Conservation (phyloP, 2,329 filamentous ascomycete genomes). For the Dactylellina parvicollis region DNA sequence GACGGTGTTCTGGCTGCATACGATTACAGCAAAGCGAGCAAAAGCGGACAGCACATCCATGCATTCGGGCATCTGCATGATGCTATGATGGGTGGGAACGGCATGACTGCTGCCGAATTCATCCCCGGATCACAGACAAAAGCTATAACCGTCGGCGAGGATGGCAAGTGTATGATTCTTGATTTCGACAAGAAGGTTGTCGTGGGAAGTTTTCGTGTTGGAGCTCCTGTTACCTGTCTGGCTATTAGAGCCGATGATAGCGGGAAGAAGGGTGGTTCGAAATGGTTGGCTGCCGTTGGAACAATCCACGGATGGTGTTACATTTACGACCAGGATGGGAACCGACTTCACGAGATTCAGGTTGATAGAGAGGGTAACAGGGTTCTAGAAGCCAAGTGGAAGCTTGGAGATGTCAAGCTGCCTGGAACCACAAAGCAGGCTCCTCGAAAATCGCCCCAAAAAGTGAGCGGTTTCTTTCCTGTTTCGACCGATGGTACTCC, state of each 20-base stretch:
- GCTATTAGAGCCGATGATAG: constrained; percentile 53
- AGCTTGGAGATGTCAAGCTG: constrained; percentile 51
- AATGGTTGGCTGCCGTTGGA: constrained; percentile 57
- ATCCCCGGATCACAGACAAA: constrained; percentile 56
- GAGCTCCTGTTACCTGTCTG: constrained; percentile 56
- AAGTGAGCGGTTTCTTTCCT: constrained; percentile 5
- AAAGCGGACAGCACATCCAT: constrained; percentile 57
- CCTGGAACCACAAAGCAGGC: constrained; percentile 2
- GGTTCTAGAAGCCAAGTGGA: constrained; percentile 57
- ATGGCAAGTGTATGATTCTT: constrained; percentile 56
- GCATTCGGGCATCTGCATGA: constrained; percentile 58
- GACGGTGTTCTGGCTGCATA: constrained; percentile 58
- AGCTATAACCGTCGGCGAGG: constrained; percentile 58
- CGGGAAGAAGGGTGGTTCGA: constrained; percentile 49
- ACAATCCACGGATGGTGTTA: constrained; percentile 58
- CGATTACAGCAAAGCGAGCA: constrained; percentile 56
- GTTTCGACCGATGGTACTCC: constrained; percentile 8
- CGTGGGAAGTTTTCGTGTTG: constrained; percentile 57
- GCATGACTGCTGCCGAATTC: constrained; percentile 58
- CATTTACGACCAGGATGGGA: constrained; percentile 57
- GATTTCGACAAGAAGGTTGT: constrained; percentile 58
- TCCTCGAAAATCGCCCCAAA: constrained; percentile 10
- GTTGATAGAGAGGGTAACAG: constrained; percentile 56
- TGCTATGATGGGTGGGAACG: constrained; percentile 56
- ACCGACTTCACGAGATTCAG: constrained; percentile 56